A percentile compares a stretch with the other conserved stretches of the same genome.
Evolutionary conservation across 2,329 filamentous ascomycete species (phyloP).

Genomic region (Penicillium sp.): DNA sequence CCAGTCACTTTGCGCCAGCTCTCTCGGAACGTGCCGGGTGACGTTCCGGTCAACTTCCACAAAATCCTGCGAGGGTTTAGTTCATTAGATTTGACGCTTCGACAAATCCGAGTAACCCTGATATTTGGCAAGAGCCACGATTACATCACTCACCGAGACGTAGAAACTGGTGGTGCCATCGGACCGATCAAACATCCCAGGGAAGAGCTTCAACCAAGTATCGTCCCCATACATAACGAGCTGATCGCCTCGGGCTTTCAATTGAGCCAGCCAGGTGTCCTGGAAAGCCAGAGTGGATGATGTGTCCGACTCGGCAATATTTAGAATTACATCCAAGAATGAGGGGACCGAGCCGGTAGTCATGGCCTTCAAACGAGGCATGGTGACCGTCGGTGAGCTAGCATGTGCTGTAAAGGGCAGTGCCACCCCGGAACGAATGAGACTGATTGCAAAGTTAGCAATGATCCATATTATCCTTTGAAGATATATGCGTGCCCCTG

Average conservation of each 20-base stretch:
- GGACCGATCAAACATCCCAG: constrained; percentile 72
- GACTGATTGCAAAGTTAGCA: constrained; percentile 43
- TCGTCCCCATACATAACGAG: constrained; percentile 96
- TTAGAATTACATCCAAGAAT: constrained; percentile 93
- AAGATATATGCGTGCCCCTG: too few relatives aligned
- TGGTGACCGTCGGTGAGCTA: constrained; percentile 93
- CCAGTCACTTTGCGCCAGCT: constrained; percentile 77
- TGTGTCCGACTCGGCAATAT: constrained; percentile 90
- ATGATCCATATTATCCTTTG: constrained; percentile 2
- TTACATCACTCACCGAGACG: constrained; percentile 66
- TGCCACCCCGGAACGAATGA: constrained; percentile 76
- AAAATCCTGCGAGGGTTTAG: constrained; percentile 62
- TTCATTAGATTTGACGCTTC: background rate
- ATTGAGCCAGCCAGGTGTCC: constrained; percentile 93
- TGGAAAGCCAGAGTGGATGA: constrained; percentile 80
- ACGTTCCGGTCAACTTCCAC: constrained; percentile 98
- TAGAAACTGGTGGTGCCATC: constrained; percentile 98
- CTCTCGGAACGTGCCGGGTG: constrained; percentile 75
- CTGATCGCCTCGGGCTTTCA: constrained; percentile 70
- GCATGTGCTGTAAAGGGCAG: constrained; percentile 94
- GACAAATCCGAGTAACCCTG: background rate
- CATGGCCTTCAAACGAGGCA: constrained; percentile 95
- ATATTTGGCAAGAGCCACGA: background rate
- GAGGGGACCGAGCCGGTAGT: constrained; percentile 98
- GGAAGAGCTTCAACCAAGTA: constrained; percentile 96